A percentile compares a stretch with the other conserved stretches of the same genome.
Conservation (phyloP, 768 basidiomycete genomes). For the Cubamyces lactineus region DNA sequence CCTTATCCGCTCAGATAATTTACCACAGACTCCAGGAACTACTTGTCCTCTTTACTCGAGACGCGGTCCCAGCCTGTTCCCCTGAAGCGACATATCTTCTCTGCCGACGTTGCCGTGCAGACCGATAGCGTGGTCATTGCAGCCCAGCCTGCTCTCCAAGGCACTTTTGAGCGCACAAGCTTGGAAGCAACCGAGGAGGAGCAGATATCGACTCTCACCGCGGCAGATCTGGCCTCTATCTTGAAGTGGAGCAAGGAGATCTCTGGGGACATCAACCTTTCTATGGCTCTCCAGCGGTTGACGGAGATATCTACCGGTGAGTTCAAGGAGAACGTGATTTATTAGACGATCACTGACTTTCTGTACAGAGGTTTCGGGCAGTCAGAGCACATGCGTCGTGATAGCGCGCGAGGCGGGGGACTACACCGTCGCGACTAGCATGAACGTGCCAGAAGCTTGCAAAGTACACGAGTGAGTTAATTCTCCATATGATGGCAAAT, state of each 20-base stretch:
- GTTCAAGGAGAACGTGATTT: background rate
- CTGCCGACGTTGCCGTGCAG: slow-evolving; percentile 65
- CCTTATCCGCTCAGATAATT: background rate
- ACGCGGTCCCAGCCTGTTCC: slow-evolving; percentile 46
- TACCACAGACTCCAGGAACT: slow-evolving; percentile 40
- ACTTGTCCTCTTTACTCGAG: slow-evolving; percentile 52
- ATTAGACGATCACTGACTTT: background rate
- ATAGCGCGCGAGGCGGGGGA: slow-evolving; percentile 73
- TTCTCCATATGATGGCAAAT: background rate
- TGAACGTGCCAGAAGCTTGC: slow-evolving; percentile 60
- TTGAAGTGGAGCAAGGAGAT: slow-evolving; percentile 78
- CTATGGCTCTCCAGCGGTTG: slow-evolving; percentile 63
- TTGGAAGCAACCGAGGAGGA: slow-evolving; percentile 51
- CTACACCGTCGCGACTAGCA: slow-evolving; percentile 70
- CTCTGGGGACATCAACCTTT: slow-evolving; percentile 71
- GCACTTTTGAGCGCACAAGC: slow-evolving; percentile 37
- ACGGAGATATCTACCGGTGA: slow-evolving; percentile 73
- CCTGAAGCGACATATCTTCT: slow-evolving; percentile 58
- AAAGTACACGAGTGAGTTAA: slow-evolving; percentile 67
- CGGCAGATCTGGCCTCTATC: slow-evolving; percentile 67
- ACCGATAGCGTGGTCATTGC: slow-evolving; percentile 46
- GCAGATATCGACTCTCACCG: slow-evolving; percentile 56
- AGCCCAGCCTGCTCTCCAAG: slow-evolving; percentile 34
- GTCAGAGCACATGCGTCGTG: slow-evolving; percentile 68
- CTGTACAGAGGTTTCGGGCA: slow-evolving; percentile 59